These are phyloP conservation scores for Rhynchospora breviuscula DNA, from an alignment of 176 grass and related monocot species.

Conservation along the genomic window DNA sequence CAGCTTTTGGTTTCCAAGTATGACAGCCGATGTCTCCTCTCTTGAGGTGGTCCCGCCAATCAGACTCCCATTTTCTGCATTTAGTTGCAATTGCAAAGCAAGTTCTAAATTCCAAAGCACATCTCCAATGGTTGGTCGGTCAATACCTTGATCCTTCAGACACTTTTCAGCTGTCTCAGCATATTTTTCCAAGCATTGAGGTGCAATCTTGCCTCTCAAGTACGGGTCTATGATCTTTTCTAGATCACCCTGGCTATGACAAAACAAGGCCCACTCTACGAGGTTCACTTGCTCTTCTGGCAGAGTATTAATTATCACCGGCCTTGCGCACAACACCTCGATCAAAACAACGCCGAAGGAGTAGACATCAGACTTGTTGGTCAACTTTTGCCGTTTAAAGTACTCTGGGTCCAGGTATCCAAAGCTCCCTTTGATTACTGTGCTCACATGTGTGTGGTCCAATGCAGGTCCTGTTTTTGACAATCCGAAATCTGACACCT, in stretches of 20 bases:
- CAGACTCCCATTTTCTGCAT: conserved; percentile 35
- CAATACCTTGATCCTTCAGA: conserved; percentile 39
- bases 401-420: conserved; percentile 80
- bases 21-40: conserved; percentile 9
- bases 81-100: conserved; percentile 61
- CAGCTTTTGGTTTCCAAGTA: conserved; percentile 5
- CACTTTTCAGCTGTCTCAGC: conserved; percentile 54
- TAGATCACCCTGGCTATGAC: conserved; percentile 51
- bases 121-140: conserved; percentile 56
- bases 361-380: conserved; percentile 74
- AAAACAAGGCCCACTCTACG: conserved; percentile 58
- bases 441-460: conserved; percentile 64
- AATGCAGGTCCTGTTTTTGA: conserved; percentile 43
- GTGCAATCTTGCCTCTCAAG: conserved; percentile 46
- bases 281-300: conserved; percentile 65
- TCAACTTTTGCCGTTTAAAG: conserved; percentile 53
- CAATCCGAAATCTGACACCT: conserved; percentile 67
- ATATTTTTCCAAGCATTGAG: conserved; percentile 51
- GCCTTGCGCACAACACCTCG: conserved; percentile 56
- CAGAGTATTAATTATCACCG: conserved; percentile 26
- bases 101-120: conserved; percentile 74
- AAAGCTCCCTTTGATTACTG: conserved; percentile 64
- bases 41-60: conserved; percentile 16
- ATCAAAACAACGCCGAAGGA: conserved; percentile 74
- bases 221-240: conserved; percentile 52